A percentile compares a stretch with the other conserved stretches of the same genome.
Evolutionary conservation across 768 basidiomycete genomes (phyloP).

Genomic region (Agrocybe pediades): DNA sequence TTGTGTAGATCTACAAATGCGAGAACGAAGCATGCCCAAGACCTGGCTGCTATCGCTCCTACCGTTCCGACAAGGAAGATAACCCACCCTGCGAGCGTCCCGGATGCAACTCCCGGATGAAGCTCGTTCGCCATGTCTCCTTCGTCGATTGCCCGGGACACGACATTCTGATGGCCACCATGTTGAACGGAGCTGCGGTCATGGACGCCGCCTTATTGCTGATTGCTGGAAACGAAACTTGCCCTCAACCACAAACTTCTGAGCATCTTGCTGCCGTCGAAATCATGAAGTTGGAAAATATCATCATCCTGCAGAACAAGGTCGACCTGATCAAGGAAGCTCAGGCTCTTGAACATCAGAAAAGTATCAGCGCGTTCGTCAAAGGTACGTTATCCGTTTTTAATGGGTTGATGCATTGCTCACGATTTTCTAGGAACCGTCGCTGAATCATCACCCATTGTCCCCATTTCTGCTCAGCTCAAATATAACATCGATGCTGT

Average conservation of each 20-base stretch:
- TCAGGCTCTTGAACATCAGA: constrained; percentile 93
- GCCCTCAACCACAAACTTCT: constrained; percentile 98
- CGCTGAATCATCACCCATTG: constrained; percentile 95
- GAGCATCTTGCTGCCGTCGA: constrained; percentile 99
- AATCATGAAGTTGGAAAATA: constrained; percentile 98
- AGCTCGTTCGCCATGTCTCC: constrained; percentile 93
- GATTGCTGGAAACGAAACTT: constrained; percentile 97
- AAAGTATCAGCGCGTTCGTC: constrained; percentile 93
- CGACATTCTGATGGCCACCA: constrained; percentile 99
- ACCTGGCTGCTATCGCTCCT: constrained; percentile 93
- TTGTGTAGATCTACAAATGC: constrained; percentile 91
- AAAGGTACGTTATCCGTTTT: constrained; percentile 59
- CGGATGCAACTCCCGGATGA: constrained; percentile 89
- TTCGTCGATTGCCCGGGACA: constrained; percentile 98
- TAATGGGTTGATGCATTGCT: background rate
- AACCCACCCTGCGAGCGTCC: constrained; percentile 92
- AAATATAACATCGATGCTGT: constrained; percentile 99
- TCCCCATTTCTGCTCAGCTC: constrained; percentile 97
- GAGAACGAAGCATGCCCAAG: constrained; percentile 91
- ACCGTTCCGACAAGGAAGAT: constrained; percentile 92
- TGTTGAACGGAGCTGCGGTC: constrained; percentile 99
- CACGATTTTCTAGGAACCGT: constrained; percentile 71
- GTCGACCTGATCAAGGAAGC: constrained; percentile 97
- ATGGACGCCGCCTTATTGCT: constrained; percentile 98
- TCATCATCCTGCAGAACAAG: constrained; percentile 98